A percentile compares a stretch with the other conserved stretches of the same genome.
phyloP scores from a whole-genome alignment of 163 green algal species.

The Scenedesmus sp. region DNA sequence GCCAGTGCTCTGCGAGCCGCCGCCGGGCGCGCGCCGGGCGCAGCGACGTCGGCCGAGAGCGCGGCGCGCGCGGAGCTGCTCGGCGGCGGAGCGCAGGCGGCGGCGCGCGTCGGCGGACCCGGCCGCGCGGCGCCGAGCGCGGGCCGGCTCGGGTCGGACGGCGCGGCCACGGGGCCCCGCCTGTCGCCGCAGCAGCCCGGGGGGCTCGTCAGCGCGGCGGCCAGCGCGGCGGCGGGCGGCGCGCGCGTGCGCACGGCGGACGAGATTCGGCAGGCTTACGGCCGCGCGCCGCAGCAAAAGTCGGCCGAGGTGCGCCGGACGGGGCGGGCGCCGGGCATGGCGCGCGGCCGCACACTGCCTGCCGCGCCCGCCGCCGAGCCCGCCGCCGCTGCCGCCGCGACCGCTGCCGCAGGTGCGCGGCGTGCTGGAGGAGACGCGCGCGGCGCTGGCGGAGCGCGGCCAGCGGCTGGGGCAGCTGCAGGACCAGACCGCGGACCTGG shows the following conservation, averaged over 20 bases:
- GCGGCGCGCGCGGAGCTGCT: background rate
- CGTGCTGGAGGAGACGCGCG: constrained; percentile 55
- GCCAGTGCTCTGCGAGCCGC: too few species aligned
- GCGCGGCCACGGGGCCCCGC: background rate
- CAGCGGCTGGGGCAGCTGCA: constrained; percentile 59
- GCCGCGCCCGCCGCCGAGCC: too few species aligned
- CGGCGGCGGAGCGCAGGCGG: background rate
- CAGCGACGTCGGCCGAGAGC: too few species aligned
- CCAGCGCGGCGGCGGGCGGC: background rate
- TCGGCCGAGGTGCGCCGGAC: background rate
- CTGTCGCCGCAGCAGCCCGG: constrained; percentile 1
- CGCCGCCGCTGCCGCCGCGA: background rate
- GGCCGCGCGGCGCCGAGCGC: background rate
- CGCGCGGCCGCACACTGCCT: too few species aligned
- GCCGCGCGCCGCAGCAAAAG: constrained; percentile 16
- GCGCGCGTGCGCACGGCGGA: constrained; percentile 49
- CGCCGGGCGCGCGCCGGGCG: too few species aligned
- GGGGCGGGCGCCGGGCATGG: too few species aligned
- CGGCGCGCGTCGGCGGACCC: background rate
- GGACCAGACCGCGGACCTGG: constrained; percentile 58
- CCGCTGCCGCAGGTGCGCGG: constrained; percentile 10
- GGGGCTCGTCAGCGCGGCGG: background rate
- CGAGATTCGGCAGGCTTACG: constrained; percentile 61
- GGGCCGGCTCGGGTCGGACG: too few species aligned
- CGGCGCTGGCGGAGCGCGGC: constrained; percentile 56